Percentiles rank a stretch among this genome's conserved stretches.
phyloP scores from a whole-genome alignment of 164 flowering plant species.

The Echeveria elegans region DNA sequence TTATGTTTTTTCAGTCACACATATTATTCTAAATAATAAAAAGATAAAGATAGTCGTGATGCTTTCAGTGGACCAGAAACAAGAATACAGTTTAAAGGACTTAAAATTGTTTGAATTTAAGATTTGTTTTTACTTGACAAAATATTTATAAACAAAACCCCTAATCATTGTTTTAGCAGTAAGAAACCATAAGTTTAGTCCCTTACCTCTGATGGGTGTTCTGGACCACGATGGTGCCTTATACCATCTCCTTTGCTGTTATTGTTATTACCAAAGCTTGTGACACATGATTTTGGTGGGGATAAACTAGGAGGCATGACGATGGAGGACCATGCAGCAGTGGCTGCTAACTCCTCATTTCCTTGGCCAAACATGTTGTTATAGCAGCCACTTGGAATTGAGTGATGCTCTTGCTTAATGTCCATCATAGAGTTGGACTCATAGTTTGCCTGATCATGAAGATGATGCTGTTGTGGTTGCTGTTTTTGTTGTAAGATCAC shows the following conservation, averaged over 20 bases:
- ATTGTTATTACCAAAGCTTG: slow-evolving; percentile 41
- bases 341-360: neutral
- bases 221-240: neutral
- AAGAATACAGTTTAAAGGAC: neutral
- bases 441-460: slow-evolving; percentile 2
- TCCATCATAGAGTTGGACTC: slow-evolving; percentile 21
- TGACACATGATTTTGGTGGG: slow-evolving; percentile 40
- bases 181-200: too few species aligned
- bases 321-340: neutral
- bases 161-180: too few species aligned
- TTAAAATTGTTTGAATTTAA: neutral
- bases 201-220: slow-evolving; percentile 1
- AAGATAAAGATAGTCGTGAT: neutral
- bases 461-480: neutral
- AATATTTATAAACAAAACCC: too few species aligned
- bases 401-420: slow-evolving; percentile 24
- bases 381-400: neutral
- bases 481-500: slow-evolving; percentile 28
- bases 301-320: too few species aligned
- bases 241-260: slow-evolving; percentile 14
- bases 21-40: neutral
- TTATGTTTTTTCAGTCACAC: neutral
- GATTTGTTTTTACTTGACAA: too few species aligned
- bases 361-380: neutral
- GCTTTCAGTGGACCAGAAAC: slow-evolving; percentile 4